A percentile compares a stretch with the other conserved stretches of the same genome.
phyloP scores from a whole-genome alignment of 129 eudicot genomes.

The Centaurea solstitialis region DNA sequence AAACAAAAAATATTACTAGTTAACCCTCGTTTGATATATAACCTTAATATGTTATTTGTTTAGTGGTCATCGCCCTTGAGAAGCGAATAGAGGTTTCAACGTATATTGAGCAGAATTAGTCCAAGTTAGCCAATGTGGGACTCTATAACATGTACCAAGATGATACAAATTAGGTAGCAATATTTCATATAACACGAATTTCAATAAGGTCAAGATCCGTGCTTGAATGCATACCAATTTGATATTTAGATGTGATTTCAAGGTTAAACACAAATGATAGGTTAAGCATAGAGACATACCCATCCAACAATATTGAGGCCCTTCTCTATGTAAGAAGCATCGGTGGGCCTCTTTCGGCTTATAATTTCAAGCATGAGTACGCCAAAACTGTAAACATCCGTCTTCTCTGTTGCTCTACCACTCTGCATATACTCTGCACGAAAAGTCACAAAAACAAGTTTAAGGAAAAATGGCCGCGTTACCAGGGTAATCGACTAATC shows the following conservation, averaged over 20 bases:
- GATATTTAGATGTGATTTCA: constrained; percentile 15
- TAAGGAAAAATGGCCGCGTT: not conserved
- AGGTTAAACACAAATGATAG: not conserved
- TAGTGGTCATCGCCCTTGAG: not conserved
- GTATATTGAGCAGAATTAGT: not conserved
- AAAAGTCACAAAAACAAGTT: not conserved
- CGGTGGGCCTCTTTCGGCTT: constrained; percentile 84
- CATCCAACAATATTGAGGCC: constrained; percentile 86
- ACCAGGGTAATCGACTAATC: no score
- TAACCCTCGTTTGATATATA: no score
- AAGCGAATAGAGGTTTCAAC: not conserved
- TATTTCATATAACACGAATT: not conserved
- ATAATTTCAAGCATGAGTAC: constrained; percentile 74
- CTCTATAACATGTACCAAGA: not conserved
- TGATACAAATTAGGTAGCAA: not conserved
- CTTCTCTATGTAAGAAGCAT: constrained; percentile 77
- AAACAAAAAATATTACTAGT: no score
- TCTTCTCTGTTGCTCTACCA: constrained; percentile 86
- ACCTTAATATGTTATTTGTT: no score
- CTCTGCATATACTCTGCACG: constrained; percentile 96
- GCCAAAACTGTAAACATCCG: constrained; percentile 85
- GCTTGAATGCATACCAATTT: not conserved
- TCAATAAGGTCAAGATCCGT: not conserved
- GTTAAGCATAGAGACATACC: constrained; percentile 47
- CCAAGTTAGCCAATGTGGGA: not conserved